A percentile compares a stretch with the other conserved stretches of the same genome.
phyloP scores from a whole-genome alignment of 139 green algal species.

The Marvania coccoides region DNA sequence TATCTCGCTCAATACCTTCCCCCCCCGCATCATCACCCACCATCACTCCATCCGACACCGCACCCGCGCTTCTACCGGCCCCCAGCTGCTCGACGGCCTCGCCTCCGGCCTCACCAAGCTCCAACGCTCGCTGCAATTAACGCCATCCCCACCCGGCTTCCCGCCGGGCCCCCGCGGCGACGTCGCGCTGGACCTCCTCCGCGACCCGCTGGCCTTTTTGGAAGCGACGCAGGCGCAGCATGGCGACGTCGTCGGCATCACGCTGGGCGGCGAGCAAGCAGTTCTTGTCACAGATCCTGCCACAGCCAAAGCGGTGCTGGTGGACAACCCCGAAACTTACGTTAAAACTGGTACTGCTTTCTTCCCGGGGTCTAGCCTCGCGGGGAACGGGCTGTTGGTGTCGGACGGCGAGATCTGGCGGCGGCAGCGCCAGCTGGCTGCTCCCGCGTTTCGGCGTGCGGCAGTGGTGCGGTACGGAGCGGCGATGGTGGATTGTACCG shows the following conservation, averaged over 20 bases:
- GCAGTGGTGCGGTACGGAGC: constrained; percentile 52
- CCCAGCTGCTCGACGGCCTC: no score
- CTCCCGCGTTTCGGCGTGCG: constrained; percentile 70
- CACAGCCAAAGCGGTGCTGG: constrained; percentile 26
- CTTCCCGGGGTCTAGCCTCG: constrained; percentile 72
- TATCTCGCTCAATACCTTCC: no score
- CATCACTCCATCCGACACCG: no score
- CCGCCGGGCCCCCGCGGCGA: constrained; percentile 45
- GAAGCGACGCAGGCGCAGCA: constrained; percentile 16
- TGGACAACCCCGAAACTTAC: constrained; percentile 20
- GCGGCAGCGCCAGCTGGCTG: constrained; percentile 71
- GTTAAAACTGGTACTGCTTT: constrained; percentile 77
- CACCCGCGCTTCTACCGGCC: no score
- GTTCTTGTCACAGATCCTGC: constrained; percentile 57
- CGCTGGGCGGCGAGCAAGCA: constrained; percentile 70
- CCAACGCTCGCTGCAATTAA: no score
- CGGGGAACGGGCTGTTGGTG: constrained; percentile 75
- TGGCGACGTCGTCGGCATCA: constrained; percentile 55
- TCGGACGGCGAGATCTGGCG: constrained; percentile 74
- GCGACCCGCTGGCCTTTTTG: constrained; percentile 61
- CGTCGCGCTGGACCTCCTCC: constrained; percentile 44
- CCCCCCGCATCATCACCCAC: no score
- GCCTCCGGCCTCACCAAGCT: not conserved
- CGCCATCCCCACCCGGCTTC: constrained; percentile 5
- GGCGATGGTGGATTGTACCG: constrained; percentile 48